phyloP scores from a whole-genome alignment of 805 yeast genomes.

The Candida ficus region DNA sequence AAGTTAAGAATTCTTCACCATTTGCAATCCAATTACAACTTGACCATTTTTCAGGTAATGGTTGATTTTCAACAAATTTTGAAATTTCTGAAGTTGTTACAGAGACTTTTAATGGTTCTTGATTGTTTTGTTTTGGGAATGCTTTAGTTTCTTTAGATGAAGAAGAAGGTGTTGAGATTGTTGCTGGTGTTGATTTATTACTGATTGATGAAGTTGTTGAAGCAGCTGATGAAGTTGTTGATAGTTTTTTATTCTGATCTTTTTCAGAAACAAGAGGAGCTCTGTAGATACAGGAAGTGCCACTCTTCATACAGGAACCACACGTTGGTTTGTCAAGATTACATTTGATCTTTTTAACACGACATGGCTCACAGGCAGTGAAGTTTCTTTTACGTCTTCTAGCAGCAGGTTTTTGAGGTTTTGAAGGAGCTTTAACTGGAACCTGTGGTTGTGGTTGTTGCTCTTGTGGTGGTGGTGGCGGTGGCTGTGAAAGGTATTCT shows the following conservation, averaged over 20 bases:
- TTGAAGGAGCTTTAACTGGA: background rate
- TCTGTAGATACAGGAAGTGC: slow-evolving; percentile 16
- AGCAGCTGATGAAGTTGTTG: background rate
- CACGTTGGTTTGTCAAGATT: slow-evolving; percentile 41
- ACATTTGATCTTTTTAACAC: slow-evolving; percentile 43
- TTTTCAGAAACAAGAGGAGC: background rate
- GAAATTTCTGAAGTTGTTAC: background rate
- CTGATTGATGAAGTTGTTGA: too few relatives aligned
- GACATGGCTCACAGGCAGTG: slow-evolving; percentile 37
- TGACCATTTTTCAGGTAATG: slow-evolving; percentile 11
- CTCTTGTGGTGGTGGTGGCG: background rate
- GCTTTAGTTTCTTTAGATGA: too few relatives aligned
- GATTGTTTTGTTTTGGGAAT: too few relatives aligned
- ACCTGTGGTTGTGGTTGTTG: background rate
- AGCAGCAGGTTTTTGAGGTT: background rate
- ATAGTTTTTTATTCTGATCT: too few relatives aligned
- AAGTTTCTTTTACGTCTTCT: slow-evolving; percentile 15
- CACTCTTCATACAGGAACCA: slow-evolving; percentile 32
- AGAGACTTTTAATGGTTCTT: too few relatives aligned
- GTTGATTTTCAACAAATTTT: slow-evolving; percentile 6
- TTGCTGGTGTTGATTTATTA: too few relatives aligned
- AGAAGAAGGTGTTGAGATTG: background rate
- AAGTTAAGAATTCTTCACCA: slow-evolving; percentile 15
- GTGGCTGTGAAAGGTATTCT: background rate
- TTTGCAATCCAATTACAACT: slow-evolving; percentile 20